Evolutionary conservation across 1,284 basidiomycete species (phyloP).

Genomic region (Ganoderma sinense): DNA sequence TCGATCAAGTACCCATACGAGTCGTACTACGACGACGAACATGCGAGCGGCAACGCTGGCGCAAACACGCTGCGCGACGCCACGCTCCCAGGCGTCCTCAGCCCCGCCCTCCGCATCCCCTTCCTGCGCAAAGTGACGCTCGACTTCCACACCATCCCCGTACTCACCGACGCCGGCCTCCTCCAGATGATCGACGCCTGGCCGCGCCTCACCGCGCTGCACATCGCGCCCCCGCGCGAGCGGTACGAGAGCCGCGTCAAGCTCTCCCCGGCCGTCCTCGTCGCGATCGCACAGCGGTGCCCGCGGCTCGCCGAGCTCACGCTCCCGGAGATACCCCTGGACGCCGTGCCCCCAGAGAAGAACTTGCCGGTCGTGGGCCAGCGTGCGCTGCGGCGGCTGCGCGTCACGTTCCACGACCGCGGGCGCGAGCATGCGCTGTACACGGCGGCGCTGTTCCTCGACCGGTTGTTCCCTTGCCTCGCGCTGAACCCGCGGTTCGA

Average conservation of each 20-base stretch:
- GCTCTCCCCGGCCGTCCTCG: neutral
- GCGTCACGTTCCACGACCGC: neutral
- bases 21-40: neutral
- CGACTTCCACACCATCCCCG: neutral
- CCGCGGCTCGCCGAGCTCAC: slow-evolving; percentile 1
- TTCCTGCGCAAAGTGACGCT: neutral
- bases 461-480: slow-evolving; percentile 12
- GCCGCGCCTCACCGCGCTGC: slow-evolving; percentile 8
- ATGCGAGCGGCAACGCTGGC: neutral
- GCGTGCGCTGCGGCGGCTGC: neutral
- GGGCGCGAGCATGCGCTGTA: neutral
- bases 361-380: slow-evolving; percentile 5
- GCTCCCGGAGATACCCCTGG: neutral
- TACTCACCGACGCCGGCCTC: neutral
- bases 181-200: slow-evolving; percentile 7
- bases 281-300: neutral
- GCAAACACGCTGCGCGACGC: neutral
- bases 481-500: neutral
- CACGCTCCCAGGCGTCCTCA: neutral
- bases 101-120: neutral
- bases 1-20: neutral
- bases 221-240: neutral
- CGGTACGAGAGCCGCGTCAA: neutral
- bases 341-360: no score
- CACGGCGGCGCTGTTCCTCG: slow-evolving; percentile 5